Evolutionary conservation across 2,329 filamentous ascomycete genomes (phyloP), one percentile per base, ranked within the genome.

Genomic region (Laburnicola sp.): DNA sequence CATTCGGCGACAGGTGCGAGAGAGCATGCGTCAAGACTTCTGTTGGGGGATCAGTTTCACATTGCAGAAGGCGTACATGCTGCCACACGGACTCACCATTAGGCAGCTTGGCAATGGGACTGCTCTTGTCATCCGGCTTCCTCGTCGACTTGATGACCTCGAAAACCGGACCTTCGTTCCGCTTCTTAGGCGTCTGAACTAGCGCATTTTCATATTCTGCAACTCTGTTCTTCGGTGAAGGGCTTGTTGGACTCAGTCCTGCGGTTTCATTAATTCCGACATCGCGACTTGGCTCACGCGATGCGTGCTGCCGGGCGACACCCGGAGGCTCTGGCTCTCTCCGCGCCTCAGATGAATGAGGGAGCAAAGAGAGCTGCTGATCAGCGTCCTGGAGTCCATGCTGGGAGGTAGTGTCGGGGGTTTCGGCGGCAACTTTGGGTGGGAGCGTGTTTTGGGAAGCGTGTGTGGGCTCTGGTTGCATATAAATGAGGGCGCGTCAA

Each of bases 21-120:
- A 97, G 76, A 28, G 96, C 86, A 65, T 97, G 91, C 8, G 90
- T 96, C 72, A 97, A 74, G 51, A 97, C 86, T 80, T 99, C 94
- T 97, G 73, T 31, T 50, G 71, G 32, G 21, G 30, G 8, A 35
- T 61, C 43, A 60, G 57, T 45, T 45, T 31, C 27, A 51, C 45
- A 46, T 37, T 39, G 48, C 38, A 34, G 16, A 23, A 10, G 8
- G 22, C 34, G 5, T 68, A 36, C 11, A 36, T 4, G 11, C 34
- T 9, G n/a, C 26, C 21, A 21, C 52, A 6, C 5, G 11, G 32
- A 61, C 81, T 63, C 76, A 96, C 92, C 92, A 78, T 96, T 96
- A 5, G 93, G 91, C 57, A 96, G 86, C 48, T 78, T 76, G 32
- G 79, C 75, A 35, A 86, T 75, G 26, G 81, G 77, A 36, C 76